Evolutionary conservation across 495 filamentous ascomycete species (phyloP), one percentile per base, ranked within the genome.

Genomic region (Penicillium egyptiacum): DNA sequence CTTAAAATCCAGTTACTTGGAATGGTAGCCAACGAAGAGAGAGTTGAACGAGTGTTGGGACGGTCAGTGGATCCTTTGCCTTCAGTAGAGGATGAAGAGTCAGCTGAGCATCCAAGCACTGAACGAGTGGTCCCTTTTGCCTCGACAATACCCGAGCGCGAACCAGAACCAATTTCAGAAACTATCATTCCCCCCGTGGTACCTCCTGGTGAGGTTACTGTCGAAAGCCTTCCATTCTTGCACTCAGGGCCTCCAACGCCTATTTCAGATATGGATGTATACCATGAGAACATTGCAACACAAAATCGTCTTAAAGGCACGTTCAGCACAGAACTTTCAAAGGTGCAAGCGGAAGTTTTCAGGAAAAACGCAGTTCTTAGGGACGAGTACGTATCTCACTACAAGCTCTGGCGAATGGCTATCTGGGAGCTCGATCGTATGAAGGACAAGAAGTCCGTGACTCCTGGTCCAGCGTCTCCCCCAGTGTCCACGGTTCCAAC

Each of bases 361-460:
- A 61, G 64, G 37, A 79, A 77, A 39, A 73, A 78, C 39, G 71
- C 78, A 22, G 42, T 61, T 6, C 71, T 74, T 0, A 66, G 78
- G 26, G 68, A 78, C 39, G 66, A 75, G 48, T 81, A 78, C 63
- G 57, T 73, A 39, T 54, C 57, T 19, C 61, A 67, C 26, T 86
- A 77, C 72, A 81, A 71, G 61, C 64, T 62, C 31, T 87, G 75
- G 82, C 71, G 76, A 46, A 43, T 77, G 7, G 58, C 64, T 31
- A 69, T 83, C 6, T 72, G 77, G 65, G 81, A 84, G 49, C 78
- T 87, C 22, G 87, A 91, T 68, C 83, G 83, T 50, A 74, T 80
- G 41, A 87, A 81, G 54, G 81, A 82, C 57, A 79, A 83, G 47
- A 69, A 50, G 71, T 73, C 54, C 70, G 81, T 68, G 66, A 84